Base-by-base conservation (phyloP, 2,329 filamentous ascomycete genomes). In the Ilyonectria mors-panacis region DNA sequence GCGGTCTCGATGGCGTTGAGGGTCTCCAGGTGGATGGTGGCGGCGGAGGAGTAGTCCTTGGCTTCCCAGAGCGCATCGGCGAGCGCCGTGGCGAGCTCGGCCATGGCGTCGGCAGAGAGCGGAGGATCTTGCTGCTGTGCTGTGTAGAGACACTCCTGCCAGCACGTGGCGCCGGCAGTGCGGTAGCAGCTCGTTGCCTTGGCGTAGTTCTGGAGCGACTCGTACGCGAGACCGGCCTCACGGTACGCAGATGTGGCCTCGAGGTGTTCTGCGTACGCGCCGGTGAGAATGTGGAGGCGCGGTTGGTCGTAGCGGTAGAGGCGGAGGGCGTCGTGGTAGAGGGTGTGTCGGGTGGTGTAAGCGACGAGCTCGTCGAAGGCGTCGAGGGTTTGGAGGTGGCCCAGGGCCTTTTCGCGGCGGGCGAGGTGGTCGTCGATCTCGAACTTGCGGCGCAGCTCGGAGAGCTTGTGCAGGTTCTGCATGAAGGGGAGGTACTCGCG, bases 401-500 rank as follows among this genome's bases (percentile, higher is more conserved):
- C 81, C 4, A 98, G 85, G 0, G 96, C 95, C 82, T 97, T 98
- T 47, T 84, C 80, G 53, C 91, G 88, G 15, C 94, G 91, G 37
- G 88, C 88, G 4, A 99, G 89, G 77, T 97, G 91, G 76, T 98
- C 92, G 77, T 99, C 96, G 59, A 99, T 97, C 47, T 90, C 89
- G 73, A 95, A 97, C 59, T 91, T 88, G 48, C 94, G 90, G 21
- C 94, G 90, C 12, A 93, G 80, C 12, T 89, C 86, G 0, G 92
- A 82, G 73, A 97, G 87, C 67, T 91, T 87, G 78, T 98, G 94
- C 2, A 99, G 87, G 39, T 91, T 91, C 77, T 97, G 95, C 57
- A 99, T 89, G 77, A 98, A 98, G 4, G 96, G 96, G 8, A 98
- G 88, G 74, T 99, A 99, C 79, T 99, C 96, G 73, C 94, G 87